A percentile compares a stretch with the other conserved stretches of the same genome.
Conservation (phyloP, 768 basidiomycete genomes). For the Tricholoma saponaceum region DNA sequence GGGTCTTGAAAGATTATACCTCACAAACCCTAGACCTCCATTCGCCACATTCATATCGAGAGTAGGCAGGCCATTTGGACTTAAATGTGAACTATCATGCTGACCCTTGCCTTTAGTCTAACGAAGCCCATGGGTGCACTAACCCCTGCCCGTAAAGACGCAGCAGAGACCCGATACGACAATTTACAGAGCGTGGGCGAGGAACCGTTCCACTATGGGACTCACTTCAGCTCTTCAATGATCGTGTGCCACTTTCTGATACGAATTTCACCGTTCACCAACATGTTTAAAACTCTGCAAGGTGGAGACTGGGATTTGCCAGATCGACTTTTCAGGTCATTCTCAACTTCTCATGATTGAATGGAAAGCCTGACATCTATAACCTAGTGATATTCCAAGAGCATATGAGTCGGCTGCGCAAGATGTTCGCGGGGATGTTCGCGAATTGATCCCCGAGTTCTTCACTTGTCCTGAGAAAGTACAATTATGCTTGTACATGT, state of each 20-base stretch:
- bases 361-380: neutral
- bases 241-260: conserved; percentile 95
- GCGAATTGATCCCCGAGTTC: conserved; percentile 91
- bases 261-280: conserved; percentile 83
- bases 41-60: conserved; percentile 60
- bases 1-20: conserved; percentile 84
- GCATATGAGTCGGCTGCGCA: conserved; percentile 82
- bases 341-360: neutral
- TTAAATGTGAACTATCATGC: neutral
- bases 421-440: conserved; percentile 87
- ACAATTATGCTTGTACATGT: neutral
- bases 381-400: conserved; percentile 63
- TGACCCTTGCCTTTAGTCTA: conserved; percentile 43
- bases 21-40: conserved; percentile 66
- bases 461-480: conserved; percentile 78
- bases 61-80: conserved; percentile 49
- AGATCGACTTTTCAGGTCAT: conserved; percentile 77
- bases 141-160: conserved; percentile 66
- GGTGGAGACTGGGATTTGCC: conserved; percentile 96
- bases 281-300: conserved; percentile 92
- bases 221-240: conserved; percentile 96
- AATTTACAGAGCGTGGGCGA: conserved; percentile 79
- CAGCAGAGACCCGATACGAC: conserved; percentile 69
- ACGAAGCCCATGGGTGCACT: conserved; percentile 89
- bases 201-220: conserved; percentile 89